Percentiles rank a stretch among this genome's conserved stretches.
phyloP scores from a whole-genome alignment of 805 yeast species.

The Candida quercuum region DNA sequence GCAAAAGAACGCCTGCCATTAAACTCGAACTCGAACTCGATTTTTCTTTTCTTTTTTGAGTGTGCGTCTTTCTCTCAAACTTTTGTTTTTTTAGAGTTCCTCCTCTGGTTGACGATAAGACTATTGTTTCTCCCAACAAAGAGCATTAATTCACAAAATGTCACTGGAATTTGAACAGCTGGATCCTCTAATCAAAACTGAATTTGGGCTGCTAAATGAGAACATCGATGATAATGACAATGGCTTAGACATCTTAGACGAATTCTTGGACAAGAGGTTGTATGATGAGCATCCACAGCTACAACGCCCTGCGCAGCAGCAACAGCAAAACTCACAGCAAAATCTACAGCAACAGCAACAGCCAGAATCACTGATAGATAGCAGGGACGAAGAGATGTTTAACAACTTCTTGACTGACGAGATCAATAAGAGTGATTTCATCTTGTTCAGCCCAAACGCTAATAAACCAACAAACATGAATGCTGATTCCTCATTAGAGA shows the following conservation, averaged over 20 bases:
- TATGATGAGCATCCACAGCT: constrained; percentile 14
- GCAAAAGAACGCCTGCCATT: too few species aligned
- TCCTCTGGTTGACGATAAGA: not conserved
- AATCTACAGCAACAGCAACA: constrained; percentile 3
- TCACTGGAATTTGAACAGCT: constrained; percentile 19
- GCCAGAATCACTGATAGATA: not conserved
- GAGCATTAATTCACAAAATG: constrained; percentile 7
- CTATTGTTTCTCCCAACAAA: too few species aligned
- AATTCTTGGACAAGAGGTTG: constrained; percentile 26
- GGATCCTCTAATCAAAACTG: constrained; percentile 3
- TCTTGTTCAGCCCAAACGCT: constrained; percentile 9
- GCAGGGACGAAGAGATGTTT: constrained; percentile 21
- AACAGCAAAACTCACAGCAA: constrained; percentile 3
- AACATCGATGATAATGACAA: constrained; percentile 20
- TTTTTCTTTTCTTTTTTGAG: too few species aligned
- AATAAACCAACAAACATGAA: constrained; percentile 8
- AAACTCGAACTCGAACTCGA: too few species aligned
- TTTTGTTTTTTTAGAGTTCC: too few species aligned
- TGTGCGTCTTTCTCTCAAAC: too few species aligned
- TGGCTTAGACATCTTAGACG: constrained; percentile 44
- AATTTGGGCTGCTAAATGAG: not conserved
- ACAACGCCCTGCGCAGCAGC: not conserved
- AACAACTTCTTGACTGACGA: constrained; percentile 21
- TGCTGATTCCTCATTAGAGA: constrained; percentile 1
- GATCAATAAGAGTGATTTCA: constrained; percentile 18